These are phyloP conservation scores for Entomortierella parvispora DNA, from an alignment of 192 early-diverging fungal species.

Conservation along the genomic window DNA sequence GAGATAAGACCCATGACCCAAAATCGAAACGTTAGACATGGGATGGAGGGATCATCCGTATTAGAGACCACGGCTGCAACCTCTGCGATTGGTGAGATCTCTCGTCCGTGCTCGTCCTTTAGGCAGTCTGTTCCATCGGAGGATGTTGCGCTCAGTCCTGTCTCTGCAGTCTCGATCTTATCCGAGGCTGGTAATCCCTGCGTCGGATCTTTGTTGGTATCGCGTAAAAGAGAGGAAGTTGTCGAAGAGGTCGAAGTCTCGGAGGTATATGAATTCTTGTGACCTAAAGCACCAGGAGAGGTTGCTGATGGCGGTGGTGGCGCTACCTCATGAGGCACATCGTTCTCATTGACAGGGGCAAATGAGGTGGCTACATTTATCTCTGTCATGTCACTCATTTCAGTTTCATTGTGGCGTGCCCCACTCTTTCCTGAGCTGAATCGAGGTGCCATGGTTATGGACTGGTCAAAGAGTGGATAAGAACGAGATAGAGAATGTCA, in stretches of 20 bases:
- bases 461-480: too few species aligned
- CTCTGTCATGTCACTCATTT: conserved; percentile 26
- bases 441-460: too few species aligned
- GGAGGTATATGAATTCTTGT: background rate
- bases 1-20: conserved; percentile 58
- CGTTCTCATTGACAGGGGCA: background rate
- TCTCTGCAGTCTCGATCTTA: background rate
- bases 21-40: conserved; percentile 64
- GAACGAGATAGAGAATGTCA: too few species aligned
- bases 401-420: background rate
- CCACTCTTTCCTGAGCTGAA: background rate
- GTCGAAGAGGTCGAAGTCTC: background rate
- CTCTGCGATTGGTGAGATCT: conserved; percentile 55
- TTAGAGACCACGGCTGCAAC: conserved; percentile 55
- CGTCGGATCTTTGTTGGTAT: background rate
- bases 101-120: conserved; percentile 15
- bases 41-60: conserved; percentile 60
- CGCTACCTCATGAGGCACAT: background rate
- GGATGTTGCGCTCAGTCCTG: background rate
- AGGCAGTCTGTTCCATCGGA: background rate
- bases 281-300: background rate
- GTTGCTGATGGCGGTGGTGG: background rate
- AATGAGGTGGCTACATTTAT: background rate
- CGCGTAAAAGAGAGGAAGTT: background rate
- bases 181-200: background rate